Percentiles rank a stretch among this genome's conserved stretches.
Evolutionary conservation across 2,329 filamentous ascomycete species (phyloP).

Genomic region (Pleurostoma richardsiae): DNA sequence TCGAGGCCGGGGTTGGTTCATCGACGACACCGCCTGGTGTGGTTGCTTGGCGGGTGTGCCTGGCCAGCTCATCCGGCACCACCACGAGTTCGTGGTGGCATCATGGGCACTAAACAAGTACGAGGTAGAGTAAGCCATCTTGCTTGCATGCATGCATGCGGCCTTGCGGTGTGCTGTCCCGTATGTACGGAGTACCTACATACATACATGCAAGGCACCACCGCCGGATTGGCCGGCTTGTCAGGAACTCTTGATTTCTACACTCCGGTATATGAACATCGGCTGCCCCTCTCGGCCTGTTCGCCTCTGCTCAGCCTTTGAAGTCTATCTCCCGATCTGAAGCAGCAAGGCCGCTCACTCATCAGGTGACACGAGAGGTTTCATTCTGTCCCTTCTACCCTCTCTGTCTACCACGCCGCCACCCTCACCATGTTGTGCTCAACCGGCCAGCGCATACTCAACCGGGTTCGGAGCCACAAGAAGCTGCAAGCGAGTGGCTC

Average conservation of each 20-base stretch:
- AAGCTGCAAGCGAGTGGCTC: conserved; percentile 5
- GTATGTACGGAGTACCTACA: no score
- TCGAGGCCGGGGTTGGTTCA: neutral
- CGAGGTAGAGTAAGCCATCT: neutral
- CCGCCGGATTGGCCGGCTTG: conserved; percentile 8
- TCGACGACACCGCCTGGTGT: neutral
- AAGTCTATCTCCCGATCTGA: no score
- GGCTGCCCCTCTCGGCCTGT: no score
- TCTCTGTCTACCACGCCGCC: neutral
- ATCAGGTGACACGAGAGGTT: neutral
- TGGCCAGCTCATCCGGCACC: no score
- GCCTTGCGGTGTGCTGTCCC: no score
- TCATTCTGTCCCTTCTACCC: neutral
- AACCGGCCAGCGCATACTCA: conserved; percentile 6
- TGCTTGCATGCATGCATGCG: neutral
- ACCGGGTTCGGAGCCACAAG: conserved; percentile 7
- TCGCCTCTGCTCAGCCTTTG: no score
- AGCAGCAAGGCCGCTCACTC: no score
- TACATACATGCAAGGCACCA: conserved; percentile 8
- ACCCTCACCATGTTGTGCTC: conserved; percentile 6
- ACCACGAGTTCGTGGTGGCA: neutral
- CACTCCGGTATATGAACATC: neutral
- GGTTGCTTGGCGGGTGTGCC: no score
- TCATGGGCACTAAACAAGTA: neutral
- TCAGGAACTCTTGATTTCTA: neutral